phyloP scores from a whole-genome alignment of 1,284 basidiomycete genomes.

The Ustilago curta region DNA sequence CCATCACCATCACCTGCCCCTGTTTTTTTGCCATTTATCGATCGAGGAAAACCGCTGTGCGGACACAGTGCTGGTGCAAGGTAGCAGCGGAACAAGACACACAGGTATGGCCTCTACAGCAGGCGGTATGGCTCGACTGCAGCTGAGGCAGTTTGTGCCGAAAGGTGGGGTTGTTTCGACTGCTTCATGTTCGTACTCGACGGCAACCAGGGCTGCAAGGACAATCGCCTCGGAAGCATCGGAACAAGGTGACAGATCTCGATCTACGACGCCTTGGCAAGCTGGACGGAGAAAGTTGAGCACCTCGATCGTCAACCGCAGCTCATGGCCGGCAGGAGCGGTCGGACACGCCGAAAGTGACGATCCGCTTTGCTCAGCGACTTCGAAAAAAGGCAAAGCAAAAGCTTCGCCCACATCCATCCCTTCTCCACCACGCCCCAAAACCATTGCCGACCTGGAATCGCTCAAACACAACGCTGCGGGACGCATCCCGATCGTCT shows the following conservation, averaged over 20 bases:
- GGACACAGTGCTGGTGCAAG: too few relatives aligned
- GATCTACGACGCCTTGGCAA: not conserved
- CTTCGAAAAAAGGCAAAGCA: slow-evolving; percentile 32
- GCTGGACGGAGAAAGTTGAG: slow-evolving; percentile 8
- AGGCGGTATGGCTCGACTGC: slow-evolving; percentile 24
- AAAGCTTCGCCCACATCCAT: slow-evolving; percentile 21
- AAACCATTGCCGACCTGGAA: slow-evolving; percentile 53
- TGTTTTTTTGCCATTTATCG: too few relatives aligned
- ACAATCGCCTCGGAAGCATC: not conserved
- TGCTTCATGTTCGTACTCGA: slow-evolving; percentile 28
- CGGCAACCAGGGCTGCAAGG: not conserved
- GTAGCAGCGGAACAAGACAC: not conserved
- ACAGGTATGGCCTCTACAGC: slow-evolving; percentile 43
- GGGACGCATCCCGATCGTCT: slow-evolving; percentile 33
- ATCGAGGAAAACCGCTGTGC: too few relatives aligned
- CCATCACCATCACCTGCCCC: too few relatives aligned
- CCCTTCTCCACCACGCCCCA: slow-evolving; percentile 42
- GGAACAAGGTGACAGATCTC: not conserved
- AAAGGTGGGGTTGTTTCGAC: slow-evolving; percentile 11
- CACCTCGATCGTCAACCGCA: slow-evolving; percentile 12
- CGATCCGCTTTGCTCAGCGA: not conserved
- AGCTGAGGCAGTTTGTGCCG: slow-evolving; percentile 26
- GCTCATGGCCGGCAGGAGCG: slow-evolving; percentile 48
- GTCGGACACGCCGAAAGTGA: slow-evolving; percentile 10
- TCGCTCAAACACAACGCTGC: slow-evolving; percentile 21